These are phyloP conservation scores for Phlyctochytrium arcticum DNA, from an alignment of 192 early-diverging fungal genomes.

Conservation along the genomic window DNA sequence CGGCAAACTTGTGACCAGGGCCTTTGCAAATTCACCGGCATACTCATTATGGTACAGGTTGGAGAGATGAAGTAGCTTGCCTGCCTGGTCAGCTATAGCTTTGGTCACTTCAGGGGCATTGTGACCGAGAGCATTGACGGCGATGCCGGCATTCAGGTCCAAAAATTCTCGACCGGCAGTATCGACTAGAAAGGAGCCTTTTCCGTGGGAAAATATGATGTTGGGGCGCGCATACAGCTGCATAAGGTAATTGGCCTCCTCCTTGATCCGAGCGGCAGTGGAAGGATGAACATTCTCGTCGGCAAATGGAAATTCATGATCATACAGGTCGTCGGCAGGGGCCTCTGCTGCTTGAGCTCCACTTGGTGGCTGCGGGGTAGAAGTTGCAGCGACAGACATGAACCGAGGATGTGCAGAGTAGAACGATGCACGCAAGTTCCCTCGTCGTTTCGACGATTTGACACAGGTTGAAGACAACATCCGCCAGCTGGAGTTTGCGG, in stretches of 20 bases:
- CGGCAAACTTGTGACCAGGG: slow-evolving; percentile 52
- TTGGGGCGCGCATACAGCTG: slow-evolving; percentile 46
- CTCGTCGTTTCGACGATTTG: too few species aligned
- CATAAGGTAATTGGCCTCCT: slow-evolving; percentile 26
- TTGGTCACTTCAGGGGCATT: slow-evolving; percentile 68
- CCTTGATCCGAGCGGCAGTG: slow-evolving; percentile 15
- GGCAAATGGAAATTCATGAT: slow-evolving; percentile 1
- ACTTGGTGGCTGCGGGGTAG: too few species aligned
- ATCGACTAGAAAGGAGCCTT: slow-evolving; percentile 80
- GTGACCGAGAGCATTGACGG: slow-evolving; percentile 92
- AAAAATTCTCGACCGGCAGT: slow-evolving; percentile 70
- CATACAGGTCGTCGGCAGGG: background rate
- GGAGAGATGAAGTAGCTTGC: slow-evolving; percentile 76
- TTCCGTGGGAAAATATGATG: slow-evolving; percentile 68
- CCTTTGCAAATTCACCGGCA: slow-evolving; percentile 73
- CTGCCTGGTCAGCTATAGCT: slow-evolving; percentile 76
- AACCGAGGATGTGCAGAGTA: too few species aligned
- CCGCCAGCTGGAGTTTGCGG: too few species aligned
- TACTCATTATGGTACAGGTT: slow-evolving; percentile 93
- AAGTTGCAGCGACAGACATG: too few species aligned
- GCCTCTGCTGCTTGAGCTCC: too few species aligned
- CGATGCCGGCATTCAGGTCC: slow-evolving; percentile 93
- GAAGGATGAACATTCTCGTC: slow-evolving; percentile 21
- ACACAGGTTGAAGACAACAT: too few species aligned
- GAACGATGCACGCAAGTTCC: too few species aligned